Evolutionary conservation across 352 stramenopile genomes (phyloP).

Genomic region (Phytopythium kandeliae): DNA sequence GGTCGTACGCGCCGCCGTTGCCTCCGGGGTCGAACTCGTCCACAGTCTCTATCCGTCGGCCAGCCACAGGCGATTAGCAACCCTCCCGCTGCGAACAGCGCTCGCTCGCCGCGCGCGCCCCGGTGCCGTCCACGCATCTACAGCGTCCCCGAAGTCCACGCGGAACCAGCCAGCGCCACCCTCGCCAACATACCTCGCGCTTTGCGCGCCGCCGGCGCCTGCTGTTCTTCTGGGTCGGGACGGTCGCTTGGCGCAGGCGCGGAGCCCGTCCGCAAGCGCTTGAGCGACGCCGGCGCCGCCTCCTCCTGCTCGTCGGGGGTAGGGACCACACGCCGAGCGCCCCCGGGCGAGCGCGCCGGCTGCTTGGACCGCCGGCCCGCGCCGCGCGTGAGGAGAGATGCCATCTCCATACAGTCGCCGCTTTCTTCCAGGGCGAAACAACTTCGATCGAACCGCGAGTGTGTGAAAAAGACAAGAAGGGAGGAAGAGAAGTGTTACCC

Average conservation of each 20-base stretch:
- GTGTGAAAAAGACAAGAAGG: background rate
- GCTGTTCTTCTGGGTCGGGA: background rate
- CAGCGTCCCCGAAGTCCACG: no score
- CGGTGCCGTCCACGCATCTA: no score
- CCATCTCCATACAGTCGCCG: slow-evolving; percentile 11
- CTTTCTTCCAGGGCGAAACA: no score
- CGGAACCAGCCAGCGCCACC: no score
- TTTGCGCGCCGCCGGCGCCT: background rate
- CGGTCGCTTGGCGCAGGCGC: background rate
- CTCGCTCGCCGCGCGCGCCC: background rate
- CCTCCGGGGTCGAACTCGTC: background rate
- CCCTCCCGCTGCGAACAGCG: background rate
- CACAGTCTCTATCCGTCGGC: background rate
- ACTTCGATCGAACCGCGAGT: no score
- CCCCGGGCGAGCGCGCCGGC: background rate
- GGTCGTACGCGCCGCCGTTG: background rate
- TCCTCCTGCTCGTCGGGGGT: background rate
- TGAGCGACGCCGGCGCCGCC: background rate
- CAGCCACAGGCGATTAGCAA: background rate
- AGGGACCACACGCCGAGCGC: background rate
- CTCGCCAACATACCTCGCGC: slow-evolving; percentile 3
- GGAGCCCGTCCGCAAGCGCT: slow-evolving; percentile 1
- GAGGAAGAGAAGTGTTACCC: background rate
- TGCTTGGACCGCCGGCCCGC: background rate
- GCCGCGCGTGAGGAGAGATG: background rate